A percentile compares a stretch with the other conserved stretches of the same genome.
phyloP scores from a whole-genome alignment of 164 flowering plant species.

The Santalum album region DNA sequence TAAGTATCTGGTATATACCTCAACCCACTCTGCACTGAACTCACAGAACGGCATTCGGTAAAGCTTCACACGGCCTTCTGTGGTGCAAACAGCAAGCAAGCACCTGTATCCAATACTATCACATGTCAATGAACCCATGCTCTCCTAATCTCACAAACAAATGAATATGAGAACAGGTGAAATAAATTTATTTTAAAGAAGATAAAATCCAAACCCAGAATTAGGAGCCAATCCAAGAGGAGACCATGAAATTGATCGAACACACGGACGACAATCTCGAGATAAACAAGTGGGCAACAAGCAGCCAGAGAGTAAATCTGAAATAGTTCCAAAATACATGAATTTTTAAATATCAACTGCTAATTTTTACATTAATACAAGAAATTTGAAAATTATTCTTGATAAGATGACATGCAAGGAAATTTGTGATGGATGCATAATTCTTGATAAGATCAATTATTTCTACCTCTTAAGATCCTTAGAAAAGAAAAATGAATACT shows the following conservation, averaged over 20 bases:
- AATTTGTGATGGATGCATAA: too few relatives aligned
- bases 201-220: slow-evolving; percentile 44
- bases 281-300: slow-evolving; percentile 49
- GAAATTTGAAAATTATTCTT: too few relatives aligned
- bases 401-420: too few relatives aligned
- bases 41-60: slow-evolving; percentile 78
- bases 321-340: slow-evolving; percentile 5
- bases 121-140: background rate
- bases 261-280: slow-evolving; percentile 57
- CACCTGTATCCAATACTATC: slow-evolving; percentile 40
- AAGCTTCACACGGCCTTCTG: slow-evolving; percentile 71
- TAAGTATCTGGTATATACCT: slow-evolving; percentile 37
- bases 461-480: too few relatives aligned
- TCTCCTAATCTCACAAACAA: too few relatives aligned
- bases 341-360: too few relatives aligned
- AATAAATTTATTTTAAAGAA: background rate
- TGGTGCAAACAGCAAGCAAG: slow-evolving; percentile 87
- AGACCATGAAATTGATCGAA: slow-evolving; percentile 89
- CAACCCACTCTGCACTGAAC: slow-evolving; percentile 75
- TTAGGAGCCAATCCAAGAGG: slow-evolving; percentile 70
- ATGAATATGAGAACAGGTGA: background rate
- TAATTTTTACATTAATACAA: background rate
- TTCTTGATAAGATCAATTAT: too few relatives aligned
- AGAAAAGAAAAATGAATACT: too few relatives aligned
- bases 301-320: slow-evolving; percentile 53